phyloP scores from a whole-genome alignment of 768 basidiomycete genomes.

The Nidularia sp. region DNA sequence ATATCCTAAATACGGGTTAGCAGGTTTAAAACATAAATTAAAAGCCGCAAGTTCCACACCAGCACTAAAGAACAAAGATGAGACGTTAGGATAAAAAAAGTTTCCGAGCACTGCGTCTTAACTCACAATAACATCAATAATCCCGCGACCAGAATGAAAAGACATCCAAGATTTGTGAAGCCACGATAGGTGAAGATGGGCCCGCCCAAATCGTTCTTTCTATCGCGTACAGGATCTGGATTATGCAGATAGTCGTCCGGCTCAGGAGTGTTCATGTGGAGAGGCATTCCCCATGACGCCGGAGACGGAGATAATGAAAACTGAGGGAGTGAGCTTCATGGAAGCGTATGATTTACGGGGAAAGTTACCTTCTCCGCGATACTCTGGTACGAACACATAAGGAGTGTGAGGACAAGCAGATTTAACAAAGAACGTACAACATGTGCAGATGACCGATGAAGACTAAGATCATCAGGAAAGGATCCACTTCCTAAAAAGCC shows the following conservation, averaged over 20 bases:
- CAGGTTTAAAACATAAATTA: slow-evolving; percentile 1
- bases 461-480: not conserved
- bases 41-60: slow-evolving; percentile 5
- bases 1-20: slow-evolving; percentile 25
- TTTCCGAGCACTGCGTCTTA: not conserved
- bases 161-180: slow-evolving; percentile 62
- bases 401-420: not conserved
- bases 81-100: too few species aligned
- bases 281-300: slow-evolving; percentile 42
- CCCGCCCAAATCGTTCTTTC: slow-evolving; percentile 51
- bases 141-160: slow-evolving; percentile 48
- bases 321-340: slow-evolving; percentile 11
- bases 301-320: slow-evolving; percentile 40
- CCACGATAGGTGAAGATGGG: slow-evolving; percentile 60
- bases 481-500: not conserved
- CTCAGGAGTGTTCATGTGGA: slow-evolving; percentile 42
- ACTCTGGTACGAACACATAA: not conserved
- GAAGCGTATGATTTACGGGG: not conserved
- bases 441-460: not conserved
- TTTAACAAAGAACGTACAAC: not conserved
- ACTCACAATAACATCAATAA: slow-evolving; percentile 55
- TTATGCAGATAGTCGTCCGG: slow-evolving; percentile 64
- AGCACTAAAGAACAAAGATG: slow-evolving; percentile 21
- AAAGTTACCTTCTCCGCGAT: not conserved
- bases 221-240: slow-evolving; percentile 53